These are phyloP conservation scores for Pharnaceum exiguum DNA, from an alignment of 148 eudicot genomes.

Conservation along the genomic window DNA sequence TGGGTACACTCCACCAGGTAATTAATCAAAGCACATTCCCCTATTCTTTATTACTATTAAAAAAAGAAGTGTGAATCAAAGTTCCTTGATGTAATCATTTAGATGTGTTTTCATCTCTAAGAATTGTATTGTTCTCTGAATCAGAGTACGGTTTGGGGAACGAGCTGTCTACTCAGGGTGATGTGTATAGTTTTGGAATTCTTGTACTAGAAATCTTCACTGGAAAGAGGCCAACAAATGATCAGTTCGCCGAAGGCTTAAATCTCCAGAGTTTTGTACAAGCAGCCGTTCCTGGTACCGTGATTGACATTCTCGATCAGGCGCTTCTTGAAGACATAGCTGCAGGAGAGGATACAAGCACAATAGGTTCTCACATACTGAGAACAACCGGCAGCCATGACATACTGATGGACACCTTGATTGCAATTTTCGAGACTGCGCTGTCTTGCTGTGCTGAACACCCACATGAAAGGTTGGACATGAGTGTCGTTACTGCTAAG, in stretches of 20 bases:
- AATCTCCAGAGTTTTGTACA: conserved; percentile 16
- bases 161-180: conserved; percentile 21
- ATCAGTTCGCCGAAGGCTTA: conserved; percentile 4
- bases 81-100: background rate
- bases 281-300: conserved; percentile 4
- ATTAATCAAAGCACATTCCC: background rate
- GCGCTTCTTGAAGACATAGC: conserved; percentile 4
- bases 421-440: background rate
- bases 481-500: conserved; percentile 8
- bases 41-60: background rate
- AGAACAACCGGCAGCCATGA: no score
- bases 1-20: conserved; percentile 26
- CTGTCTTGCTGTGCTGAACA: conserved; percentile 14
- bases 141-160: conserved; percentile 31
- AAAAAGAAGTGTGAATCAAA: no score
- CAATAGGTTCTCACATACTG: no score
- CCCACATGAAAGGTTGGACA: conserved; percentile 3
- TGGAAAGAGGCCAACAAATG: conserved; percentile 27
- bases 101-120: background rate
- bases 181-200: conserved; percentile 32
- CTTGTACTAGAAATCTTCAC: conserved; percentile 27
- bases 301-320: conserved; percentile 13
- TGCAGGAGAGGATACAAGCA: background rate
- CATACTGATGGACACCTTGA: background rate
- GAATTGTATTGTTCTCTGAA: background rate